Evolutionary conservation across 2,329 filamentous ascomycete species (phyloP).

Genomic region (Ambrosiella cleistominuta): DNA sequence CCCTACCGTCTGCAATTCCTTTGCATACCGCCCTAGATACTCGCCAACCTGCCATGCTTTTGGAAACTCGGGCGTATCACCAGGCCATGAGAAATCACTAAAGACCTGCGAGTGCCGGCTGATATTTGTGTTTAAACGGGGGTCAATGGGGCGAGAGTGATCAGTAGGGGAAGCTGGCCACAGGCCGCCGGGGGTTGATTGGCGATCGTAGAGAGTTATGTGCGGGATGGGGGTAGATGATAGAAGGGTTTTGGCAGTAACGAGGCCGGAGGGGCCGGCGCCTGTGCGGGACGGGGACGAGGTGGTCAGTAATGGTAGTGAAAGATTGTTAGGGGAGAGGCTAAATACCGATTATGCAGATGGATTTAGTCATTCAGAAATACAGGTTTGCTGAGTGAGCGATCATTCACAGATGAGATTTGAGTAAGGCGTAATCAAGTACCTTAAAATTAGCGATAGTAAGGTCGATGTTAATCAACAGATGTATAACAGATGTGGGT

Average conservation of each 20-base stretch:
- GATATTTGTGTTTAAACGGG: conserved; percentile 41
- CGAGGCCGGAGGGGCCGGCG: conserved; percentile 50
- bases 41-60: conserved; percentile 58
- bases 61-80: conserved; percentile 46
- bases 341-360: conserved; percentile 25
- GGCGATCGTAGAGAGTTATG: conserved; percentile 52
- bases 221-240: conserved; percentile 40
- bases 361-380: conserved; percentile 22
- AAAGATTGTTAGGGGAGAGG: too few relatives aligned
- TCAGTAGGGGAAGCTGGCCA: conserved; percentile 45
- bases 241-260: conserved; percentile 56
- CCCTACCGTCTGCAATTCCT: conserved; percentile 24
- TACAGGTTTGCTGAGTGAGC: neutral
- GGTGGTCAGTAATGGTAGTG: neutral
- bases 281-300: conserved; percentile 25
- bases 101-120: conserved; percentile 60
- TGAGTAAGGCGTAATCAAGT: neutral
- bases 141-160: conserved; percentile 46
- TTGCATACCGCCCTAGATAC: conserved; percentile 50
- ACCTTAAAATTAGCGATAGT: neutral
- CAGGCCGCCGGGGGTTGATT: conserved; percentile 53
- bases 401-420: neutral
- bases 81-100: conserved; percentile 55
- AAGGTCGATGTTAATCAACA: too few relatives aligned
- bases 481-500: too few relatives aligned